Evolutionary conservation across 495 filamentous ascomycete genomes (phyloP).

Genomic region (Platismatia glauca): DNA sequence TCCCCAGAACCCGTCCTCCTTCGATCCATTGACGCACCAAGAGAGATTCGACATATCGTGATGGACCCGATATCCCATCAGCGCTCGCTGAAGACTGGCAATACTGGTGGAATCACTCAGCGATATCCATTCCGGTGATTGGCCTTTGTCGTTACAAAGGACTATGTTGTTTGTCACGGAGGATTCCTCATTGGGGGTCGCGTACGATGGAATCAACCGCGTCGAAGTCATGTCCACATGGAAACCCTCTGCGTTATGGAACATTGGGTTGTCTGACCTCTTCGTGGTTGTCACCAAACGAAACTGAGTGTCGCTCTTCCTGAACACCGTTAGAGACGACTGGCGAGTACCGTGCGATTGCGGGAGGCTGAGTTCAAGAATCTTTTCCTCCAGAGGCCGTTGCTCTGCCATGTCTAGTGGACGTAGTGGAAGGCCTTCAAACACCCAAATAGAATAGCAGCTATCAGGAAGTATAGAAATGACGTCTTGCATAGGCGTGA

Average conservation of each 20-base stretch:
- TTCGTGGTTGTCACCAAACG: conserved; percentile 20
- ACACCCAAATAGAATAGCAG: conserved; percentile 15
- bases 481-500: neutral
- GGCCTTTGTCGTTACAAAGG: conserved; percentile 16
- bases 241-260: conserved; percentile 13
- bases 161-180: conserved; percentile 18
- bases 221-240: conserved; percentile 14
- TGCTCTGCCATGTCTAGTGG: conserved; percentile 18
- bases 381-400: conserved; percentile 21
- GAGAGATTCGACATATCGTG: conserved; percentile 16
- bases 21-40: conserved; percentile 22
- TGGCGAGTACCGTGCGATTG: conserved; percentile 1
- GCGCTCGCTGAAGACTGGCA: conserved; percentile 18
- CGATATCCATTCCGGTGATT: conserved; percentile 14
- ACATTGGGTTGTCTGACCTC: conserved; percentile 9
- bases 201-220: conserved; percentile 21
- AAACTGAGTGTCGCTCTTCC: conserved; percentile 16
- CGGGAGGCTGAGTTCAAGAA: conserved; percentile 18
- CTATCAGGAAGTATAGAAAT: conserved; percentile 9
- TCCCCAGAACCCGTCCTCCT: conserved; percentile 7
- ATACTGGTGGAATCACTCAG: conserved; percentile 15
- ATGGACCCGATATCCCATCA: conserved; percentile 21
- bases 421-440: conserved; percentile 9
- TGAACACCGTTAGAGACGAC: conserved; percentile 15
- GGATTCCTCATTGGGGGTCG: conserved; percentile 8